Conservation (phyloP, 2,329 filamentous ascomycete species). For the Ascocoryne sarcoides region DNA sequence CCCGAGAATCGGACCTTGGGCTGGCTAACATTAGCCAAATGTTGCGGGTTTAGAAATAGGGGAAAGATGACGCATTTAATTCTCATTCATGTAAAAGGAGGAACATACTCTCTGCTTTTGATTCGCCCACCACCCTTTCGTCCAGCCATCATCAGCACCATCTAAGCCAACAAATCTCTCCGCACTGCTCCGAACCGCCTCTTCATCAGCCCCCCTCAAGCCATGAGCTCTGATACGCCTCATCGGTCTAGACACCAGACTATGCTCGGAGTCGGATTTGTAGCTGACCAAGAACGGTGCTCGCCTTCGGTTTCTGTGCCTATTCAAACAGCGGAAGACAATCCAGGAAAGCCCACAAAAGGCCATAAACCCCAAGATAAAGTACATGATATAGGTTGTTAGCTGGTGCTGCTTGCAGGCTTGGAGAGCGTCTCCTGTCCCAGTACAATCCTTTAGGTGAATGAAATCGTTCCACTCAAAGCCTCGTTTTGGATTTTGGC, state of each 20-base stretch:
- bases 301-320: neutral
- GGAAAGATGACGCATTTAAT: too few relatives aligned
- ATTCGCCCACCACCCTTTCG: conserved; percentile 8
- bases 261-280: neutral
- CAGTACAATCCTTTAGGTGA: neutral
- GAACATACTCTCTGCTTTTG: neutral
- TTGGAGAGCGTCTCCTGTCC: neutral
- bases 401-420: neutral
- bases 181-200: neutral
- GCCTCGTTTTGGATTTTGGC: neutral
- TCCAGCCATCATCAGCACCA: conserved; percentile 13
- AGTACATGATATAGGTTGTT: neutral
- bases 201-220: conserved; percentile 1
- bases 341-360: neutral
- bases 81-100: neutral
- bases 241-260: neutral
- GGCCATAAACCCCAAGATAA: neutral
- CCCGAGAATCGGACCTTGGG: neutral
- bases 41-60: neutral
- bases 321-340: neutral
- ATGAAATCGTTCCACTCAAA: neutral
- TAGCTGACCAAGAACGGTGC: neutral
- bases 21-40: neutral
- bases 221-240: neutral
- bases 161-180: conserved; percentile 5